Conservation (phyloP, 208 protist species). For the Crithidia bombi region DNA sequence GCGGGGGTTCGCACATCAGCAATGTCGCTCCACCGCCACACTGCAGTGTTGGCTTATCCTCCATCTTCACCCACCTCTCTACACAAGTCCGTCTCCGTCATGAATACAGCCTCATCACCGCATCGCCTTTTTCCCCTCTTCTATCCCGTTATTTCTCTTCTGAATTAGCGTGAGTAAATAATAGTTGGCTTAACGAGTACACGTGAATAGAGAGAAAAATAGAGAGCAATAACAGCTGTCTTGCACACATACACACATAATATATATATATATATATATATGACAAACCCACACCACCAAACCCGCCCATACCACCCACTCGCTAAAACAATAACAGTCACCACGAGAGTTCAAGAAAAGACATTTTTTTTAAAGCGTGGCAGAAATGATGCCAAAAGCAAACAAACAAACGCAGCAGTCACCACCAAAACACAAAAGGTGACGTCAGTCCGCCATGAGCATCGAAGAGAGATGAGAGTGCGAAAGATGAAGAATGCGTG, state of each 20-base stretch:
- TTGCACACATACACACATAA: constrained; percentile 1
- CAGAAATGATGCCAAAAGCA: neutral
- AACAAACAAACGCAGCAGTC: too few species aligned
- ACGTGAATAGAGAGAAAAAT: neutral
- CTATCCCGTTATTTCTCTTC: neutral
- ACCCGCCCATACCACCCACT: neutral
- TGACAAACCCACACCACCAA: neutral
- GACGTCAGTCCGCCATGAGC: too few species aligned
- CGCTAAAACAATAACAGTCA: neutral
- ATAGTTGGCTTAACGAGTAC: neutral
- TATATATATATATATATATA: too few species aligned
- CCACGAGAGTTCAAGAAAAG: neutral
- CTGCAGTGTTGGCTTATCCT: too few species aligned
- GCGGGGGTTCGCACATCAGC: too few species aligned
- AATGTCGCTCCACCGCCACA: too few species aligned
- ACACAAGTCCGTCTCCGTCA: too few species aligned
- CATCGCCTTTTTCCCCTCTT: too few species aligned
- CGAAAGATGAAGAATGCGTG: too few species aligned
- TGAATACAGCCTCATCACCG: too few species aligned
- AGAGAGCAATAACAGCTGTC: constrained; percentile 8
- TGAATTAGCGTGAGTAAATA: neutral
- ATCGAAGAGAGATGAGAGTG: neutral
- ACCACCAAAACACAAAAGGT: neutral
- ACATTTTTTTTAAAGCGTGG: neutral
- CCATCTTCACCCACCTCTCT: too few species aligned